Conservation (phyloP, 495 filamentous ascomycete species). For the Xylaria venustula region DNA sequence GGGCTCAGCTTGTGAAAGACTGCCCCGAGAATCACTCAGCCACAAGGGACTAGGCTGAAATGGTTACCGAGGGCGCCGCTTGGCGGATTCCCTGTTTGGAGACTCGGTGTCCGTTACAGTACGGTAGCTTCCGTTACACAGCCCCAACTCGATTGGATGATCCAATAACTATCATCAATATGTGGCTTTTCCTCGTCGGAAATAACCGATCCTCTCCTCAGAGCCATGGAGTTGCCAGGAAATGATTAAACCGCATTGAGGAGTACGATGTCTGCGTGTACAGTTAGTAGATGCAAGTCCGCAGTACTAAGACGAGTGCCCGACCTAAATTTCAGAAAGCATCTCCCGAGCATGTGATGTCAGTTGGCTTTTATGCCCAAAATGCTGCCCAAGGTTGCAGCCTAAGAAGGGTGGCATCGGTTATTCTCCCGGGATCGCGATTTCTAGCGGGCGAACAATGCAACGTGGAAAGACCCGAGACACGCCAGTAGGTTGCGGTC, state of each 20-base stretch:
- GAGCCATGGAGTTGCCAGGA: too few relatives aligned
- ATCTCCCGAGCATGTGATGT: neutral
- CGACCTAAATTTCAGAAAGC: too few relatives aligned
- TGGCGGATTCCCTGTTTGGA: neutral
- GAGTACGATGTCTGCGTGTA: too few relatives aligned
- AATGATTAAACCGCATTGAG: too few relatives aligned
- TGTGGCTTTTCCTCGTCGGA: too few relatives aligned
- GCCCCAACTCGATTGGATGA: too few relatives aligned
- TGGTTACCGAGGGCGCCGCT: constrained; percentile 13
- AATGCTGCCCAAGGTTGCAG: constrained; percentile 10
- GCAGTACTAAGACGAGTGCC: too few relatives aligned
- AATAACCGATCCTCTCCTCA: too few relatives aligned
- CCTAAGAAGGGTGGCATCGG: neutral
- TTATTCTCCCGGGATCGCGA: neutral
- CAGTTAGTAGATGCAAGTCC: too few relatives aligned
- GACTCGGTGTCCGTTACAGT: constrained; percentile 21
- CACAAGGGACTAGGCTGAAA: constrained; percentile 27
- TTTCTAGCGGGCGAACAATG: neutral
- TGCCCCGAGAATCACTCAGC: constrained; percentile 13
- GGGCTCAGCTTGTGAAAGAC: constrained; percentile 5
- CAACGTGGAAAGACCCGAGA: constrained; percentile 7
- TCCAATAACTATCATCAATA: too few relatives aligned
- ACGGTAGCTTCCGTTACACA: neutral
- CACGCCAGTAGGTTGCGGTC: neutral
- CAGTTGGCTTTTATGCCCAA: constrained; percentile 1